Conservation (phyloP, 495 filamentous ascomycete species). For the Aspergillus indologenus region DNA sequence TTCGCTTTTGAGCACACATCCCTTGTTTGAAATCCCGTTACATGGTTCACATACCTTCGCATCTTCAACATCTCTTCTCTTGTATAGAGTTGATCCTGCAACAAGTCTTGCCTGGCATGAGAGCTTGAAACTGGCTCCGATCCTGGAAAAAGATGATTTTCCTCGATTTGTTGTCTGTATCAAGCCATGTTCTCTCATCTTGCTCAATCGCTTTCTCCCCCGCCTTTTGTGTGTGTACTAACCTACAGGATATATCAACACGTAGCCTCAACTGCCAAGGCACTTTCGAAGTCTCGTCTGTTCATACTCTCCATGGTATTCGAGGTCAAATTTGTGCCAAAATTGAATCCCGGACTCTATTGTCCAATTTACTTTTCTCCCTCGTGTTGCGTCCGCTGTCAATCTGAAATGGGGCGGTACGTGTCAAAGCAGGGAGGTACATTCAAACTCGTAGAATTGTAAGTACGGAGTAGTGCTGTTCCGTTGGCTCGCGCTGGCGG, state of each 20-base stretch:
- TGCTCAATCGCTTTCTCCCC: slow-evolving; percentile 4
- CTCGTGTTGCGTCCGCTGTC: slow-evolving; percentile 49
- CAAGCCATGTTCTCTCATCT: not conserved
- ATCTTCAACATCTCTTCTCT: not conserved
- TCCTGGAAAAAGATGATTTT: slow-evolving; percentile 13
- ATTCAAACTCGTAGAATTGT: slow-evolving; percentile 23
- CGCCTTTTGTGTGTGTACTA: not conserved
- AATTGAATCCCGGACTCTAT: slow-evolving; percentile 29
- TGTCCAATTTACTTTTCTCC: slow-evolving; percentile 33
- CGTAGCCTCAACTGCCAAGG: slow-evolving; percentile 16
- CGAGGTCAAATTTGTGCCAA: slow-evolving; percentile 51
- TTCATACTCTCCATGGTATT: slow-evolving; percentile 44
- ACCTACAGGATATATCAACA: not conserved
- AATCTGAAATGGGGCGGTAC: slow-evolving; percentile 38
- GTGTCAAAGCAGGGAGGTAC: slow-evolving; percentile 53
- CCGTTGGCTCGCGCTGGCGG: not conserved
- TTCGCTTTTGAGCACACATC: slow-evolving; percentile 51
- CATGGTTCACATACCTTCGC: not conserved
- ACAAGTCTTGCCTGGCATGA: not conserved
- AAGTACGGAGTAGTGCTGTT: not conserved
- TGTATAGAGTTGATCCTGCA: not conserved
- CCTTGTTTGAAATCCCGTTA: slow-evolving; percentile 2
- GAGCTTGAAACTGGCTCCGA: not conserved
- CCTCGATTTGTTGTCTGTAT: not conserved
- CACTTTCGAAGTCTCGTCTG: slow-evolving; percentile 52